phyloP scores from a whole-genome alignment of 73 alveolate genomes.

The Stentor coeruleus region DNA sequence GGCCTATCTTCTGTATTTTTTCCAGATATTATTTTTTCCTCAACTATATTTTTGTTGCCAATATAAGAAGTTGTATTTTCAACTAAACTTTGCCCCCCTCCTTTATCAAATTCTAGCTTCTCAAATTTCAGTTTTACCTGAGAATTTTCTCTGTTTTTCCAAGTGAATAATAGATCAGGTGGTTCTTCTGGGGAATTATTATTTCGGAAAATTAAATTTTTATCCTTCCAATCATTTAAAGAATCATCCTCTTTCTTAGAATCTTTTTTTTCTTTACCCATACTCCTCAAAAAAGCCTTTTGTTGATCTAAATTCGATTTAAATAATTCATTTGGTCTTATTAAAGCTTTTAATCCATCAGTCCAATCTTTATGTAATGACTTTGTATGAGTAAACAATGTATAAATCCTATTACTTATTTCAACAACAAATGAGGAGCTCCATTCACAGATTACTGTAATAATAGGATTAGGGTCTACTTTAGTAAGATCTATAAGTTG shows the following conservation, averaged over 20 bases:
- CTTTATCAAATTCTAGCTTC: too few relatives aligned
- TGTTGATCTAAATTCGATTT: neutral
- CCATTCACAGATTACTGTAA: neutral
- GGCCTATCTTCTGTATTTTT: neutral
- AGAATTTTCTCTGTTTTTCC: neutral
- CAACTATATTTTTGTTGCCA: neutral
- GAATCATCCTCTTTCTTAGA: neutral
- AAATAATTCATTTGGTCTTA: neutral
- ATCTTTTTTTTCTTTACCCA: neutral
- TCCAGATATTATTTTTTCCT: too few relatives aligned
- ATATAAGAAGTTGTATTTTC: neutral
- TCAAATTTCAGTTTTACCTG: too few relatives aligned
- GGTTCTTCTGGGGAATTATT: neutral
- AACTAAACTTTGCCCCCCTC: too few relatives aligned
- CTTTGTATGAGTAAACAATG: neutral
- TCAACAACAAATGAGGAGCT: neutral
- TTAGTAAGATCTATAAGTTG: neutral
- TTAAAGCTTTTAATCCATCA: neutral
- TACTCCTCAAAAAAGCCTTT: neutral
- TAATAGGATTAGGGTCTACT: constrained; percentile 5
- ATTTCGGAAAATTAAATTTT: neutral
- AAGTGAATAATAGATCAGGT: neutral
- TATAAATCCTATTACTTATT: neutral
- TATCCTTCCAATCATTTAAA: neutral
- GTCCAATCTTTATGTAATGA: neutral